Evolutionary conservation across 1,284 basidiomycete species (phyloP).

Genomic region (Ceratorhiza oryzae-sativae): DNA sequence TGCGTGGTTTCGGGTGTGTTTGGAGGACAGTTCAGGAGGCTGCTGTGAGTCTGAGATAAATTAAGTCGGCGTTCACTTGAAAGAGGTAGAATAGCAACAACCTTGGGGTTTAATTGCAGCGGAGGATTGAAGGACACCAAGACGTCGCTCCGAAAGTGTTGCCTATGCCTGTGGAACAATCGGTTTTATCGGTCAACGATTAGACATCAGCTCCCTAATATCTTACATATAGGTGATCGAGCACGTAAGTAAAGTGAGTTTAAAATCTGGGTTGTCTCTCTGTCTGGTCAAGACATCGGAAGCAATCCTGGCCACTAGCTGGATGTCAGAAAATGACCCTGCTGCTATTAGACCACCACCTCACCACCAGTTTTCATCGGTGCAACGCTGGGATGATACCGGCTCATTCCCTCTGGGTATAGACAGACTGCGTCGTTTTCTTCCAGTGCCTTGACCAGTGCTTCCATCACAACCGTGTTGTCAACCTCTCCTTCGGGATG

Average conservation of each 20-base stretch:
- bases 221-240: constrained; percentile 82
- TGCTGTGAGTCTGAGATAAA: background rate
- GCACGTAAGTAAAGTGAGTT: constrained; percentile 74
- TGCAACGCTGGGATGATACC: constrained; percentile 81
- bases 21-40: constrained; percentile 25
- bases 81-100: constrained; percentile 42
- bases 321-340: constrained; percentile 19
- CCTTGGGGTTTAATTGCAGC: constrained; percentile 70
- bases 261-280: constrained; percentile 69
- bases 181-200: background rate
- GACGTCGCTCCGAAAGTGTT: constrained; percentile 86
- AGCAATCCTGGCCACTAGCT: constrained; percentile 74
- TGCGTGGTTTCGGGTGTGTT: constrained; percentile 19
- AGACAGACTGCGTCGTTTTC: constrained; percentile 79
- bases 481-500: constrained; percentile 60
- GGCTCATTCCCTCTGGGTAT: constrained; percentile 83
- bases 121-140: constrained; percentile 83
- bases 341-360: constrained; percentile 43
- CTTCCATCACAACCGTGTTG: constrained; percentile 71
- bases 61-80: background rate
- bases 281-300: constrained; percentile 79
- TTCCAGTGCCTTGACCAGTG: constrained; percentile 76
- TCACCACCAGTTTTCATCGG: constrained; percentile 83
- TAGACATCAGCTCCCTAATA: background rate
- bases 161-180: constrained; percentile 56